Evolutionary conservation across 2,329 filamentous ascomycete genomes (phyloP), one percentile per base, ranked within the genome.

Genomic region (Cladosporium oxysporum): DNA sequence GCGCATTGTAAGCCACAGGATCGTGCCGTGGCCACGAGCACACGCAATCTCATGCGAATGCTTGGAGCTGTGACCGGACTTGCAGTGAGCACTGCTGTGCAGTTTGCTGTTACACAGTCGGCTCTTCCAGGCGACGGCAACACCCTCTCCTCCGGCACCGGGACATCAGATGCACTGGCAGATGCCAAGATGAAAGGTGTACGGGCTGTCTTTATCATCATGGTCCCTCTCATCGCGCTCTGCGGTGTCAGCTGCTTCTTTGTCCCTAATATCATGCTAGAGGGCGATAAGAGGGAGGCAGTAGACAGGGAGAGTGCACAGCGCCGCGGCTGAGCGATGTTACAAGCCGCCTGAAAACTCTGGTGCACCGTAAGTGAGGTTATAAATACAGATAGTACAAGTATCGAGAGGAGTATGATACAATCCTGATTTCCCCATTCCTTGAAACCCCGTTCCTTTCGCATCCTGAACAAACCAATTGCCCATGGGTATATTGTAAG

Each of bases 171-270:
- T 7, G 44, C 18, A 23, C 33, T 57, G 50, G 50, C 61, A 2
- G 50, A 63, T 8, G 61, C 61, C 18, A 53, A 63, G 35, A 63
- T 63, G 61, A 57, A 57, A 55, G 61, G 61, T 5, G 44, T 63
- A 4, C 33, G 61, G n/a, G 61, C 61, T 55, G 61, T 63, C 1
- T 63, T 63, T 37, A 57, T 57, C 26, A 63, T 63, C 8, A 63
- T 63, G 61, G 33, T 63, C 5, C 61, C 61, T 29, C 18, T 63
- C 18, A 63, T 63, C 2, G 61, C 49, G 1, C 23, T 63, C 6
- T 63, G 61, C 35, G 61, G 61, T 16, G 18, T 47, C 5, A 18
- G 61, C 12, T 63, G 61, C 37, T 63, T 63, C 31, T 63, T 63
- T 26, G 18, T 63, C 14, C 61, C 61, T 11, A 63, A 63, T 18